These are phyloP conservation scores for Suhomyces canberraensis DNA, from an alignment of 805 yeast genomes.

Conservation along the genomic window DNA sequence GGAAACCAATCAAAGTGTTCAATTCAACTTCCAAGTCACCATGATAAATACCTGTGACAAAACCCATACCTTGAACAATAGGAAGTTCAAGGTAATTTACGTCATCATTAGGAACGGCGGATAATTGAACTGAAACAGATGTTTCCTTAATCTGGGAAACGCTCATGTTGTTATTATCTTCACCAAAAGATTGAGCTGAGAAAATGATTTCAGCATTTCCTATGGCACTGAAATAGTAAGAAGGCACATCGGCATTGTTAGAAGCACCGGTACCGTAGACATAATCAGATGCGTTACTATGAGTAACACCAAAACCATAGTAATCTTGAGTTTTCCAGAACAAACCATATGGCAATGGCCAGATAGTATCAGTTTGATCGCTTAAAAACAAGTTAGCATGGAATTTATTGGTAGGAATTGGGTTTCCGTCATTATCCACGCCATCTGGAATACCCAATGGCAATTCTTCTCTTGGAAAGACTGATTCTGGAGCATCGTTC, in stretches of 20 bases:
- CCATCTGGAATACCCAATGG: slow-evolving; percentile 47
- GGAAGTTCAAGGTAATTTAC: slow-evolving; percentile 45
- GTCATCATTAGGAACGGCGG: slow-evolving; percentile 24
- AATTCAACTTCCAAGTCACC: slow-evolving; percentile 52
- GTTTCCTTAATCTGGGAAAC: slow-evolving; percentile 48
- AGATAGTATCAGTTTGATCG: slow-evolving; percentile 51
- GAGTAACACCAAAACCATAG: slow-evolving; percentile 63
- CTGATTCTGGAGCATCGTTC: slow-evolving; percentile 41
- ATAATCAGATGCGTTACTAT: slow-evolving; percentile 44
- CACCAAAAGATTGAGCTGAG: slow-evolving; percentile 49
- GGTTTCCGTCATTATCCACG: slow-evolving; percentile 40
- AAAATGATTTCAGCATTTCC: slow-evolving; percentile 53
- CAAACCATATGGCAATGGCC: slow-evolving; percentile 64
- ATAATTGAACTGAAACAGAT: slow-evolving; percentile 47
- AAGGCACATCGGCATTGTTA: slow-evolving; percentile 35
- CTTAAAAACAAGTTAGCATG: slow-evolving; percentile 62
- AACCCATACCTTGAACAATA: slow-evolving; percentile 60
- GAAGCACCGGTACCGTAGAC: slow-evolving; percentile 48
- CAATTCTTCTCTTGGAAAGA: slow-evolving; percentile 45
- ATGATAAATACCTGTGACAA: slow-evolving; percentile 49
- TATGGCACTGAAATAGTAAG: slow-evolving; percentile 56
- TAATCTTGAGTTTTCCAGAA: slow-evolving; percentile 48
- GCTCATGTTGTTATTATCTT: slow-evolving; percentile 33
- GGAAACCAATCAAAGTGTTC: slow-evolving; percentile 46
- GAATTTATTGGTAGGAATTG: slow-evolving; percentile 72